phyloP scores from a whole-genome alignment of 2,329 filamentous ascomycete species.

The Bisporella sp. region DNA sequence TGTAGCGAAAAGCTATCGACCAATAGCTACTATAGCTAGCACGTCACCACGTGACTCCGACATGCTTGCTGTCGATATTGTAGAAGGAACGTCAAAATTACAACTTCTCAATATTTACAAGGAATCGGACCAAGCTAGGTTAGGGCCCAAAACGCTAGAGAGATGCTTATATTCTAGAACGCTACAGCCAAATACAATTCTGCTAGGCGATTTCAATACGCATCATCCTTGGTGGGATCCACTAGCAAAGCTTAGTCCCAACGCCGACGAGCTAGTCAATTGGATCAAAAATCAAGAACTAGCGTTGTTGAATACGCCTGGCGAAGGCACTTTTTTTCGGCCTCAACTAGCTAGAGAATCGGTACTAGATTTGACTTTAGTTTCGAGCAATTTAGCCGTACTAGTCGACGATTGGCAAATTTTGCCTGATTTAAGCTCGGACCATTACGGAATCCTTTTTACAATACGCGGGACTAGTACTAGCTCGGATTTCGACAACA shows the following conservation, averaged over 20 bases:
- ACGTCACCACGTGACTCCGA: neutral
- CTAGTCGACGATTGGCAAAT: neutral
- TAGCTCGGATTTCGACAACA: neutral
- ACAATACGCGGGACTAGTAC: neutral
- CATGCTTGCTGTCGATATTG: neutral
- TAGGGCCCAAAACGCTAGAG: neutral
- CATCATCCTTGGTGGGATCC: neutral
- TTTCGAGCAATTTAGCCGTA: neutral
- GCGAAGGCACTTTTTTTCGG: neutral
- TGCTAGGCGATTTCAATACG: neutral
- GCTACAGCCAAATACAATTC: neutral
- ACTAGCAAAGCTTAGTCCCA: neutral
- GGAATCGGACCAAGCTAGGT: neutral
- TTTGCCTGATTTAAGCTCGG: neutral
- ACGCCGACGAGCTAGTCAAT: neutral
- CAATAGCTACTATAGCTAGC: neutral
- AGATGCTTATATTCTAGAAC: neutral
- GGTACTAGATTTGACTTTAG: neutral
- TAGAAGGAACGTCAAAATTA: neutral
- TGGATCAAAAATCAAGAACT: neutral
- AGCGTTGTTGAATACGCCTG: neutral
- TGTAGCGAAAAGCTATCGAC: neutral
- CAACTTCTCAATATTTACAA: neutral
- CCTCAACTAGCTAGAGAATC: neutral
- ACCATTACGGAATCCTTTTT: neutral